Evolutionary conservation across 495 filamentous ascomycete species (phyloP), one percentile per base, ranked within the genome.

Genomic region (Penicillium longicatenatum): DNA sequence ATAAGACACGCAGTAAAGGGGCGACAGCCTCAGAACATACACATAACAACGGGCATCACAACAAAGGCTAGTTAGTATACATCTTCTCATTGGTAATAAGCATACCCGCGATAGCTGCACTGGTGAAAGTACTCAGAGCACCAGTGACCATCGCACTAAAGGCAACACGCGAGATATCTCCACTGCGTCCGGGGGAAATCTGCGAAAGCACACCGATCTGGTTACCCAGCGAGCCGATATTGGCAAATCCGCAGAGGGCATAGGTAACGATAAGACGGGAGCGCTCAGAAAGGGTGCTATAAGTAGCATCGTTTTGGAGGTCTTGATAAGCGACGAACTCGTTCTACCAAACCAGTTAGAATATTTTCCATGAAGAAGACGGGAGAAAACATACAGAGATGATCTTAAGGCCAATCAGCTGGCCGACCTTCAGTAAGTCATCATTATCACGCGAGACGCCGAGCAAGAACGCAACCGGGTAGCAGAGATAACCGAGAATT

Each of bases 191-290:
- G 0, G 92, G 91, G 2, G 89, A 84, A 49, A 97, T 81, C 75
- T 96, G 91, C 0, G 86, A 83, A 7, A 96, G 75, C 41, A 96
- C 89, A 70, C 90, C 89, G 55, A 93, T 93, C 70, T 95, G 91
- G 54, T 89, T 92, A 57, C 90, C 91, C 37, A 93, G 83, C 35
- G 89, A 90, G 47, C 85, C 84, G 58, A 93, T 86, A 69, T 93
- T 95, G 46, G 87, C 90, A 63, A 91, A 91, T 8, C 88, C 89
- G 71, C 90, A 89, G 33, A 87, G 78, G 2, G 84, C 83, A 56
- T 87, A 90, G 16, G 89, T 89, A 50, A 84, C 85, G 65, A 92
- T 89, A 20, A 91, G 80, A 29, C 79, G 82, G 8, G 89, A 90
- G 39, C 92, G 89, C 10, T 83, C 71, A 10, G 83, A 84, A 57